Evolutionary conservation across 169 alveolate species (phyloP).

Genomic region (Toxoplasma gondii): DNA sequence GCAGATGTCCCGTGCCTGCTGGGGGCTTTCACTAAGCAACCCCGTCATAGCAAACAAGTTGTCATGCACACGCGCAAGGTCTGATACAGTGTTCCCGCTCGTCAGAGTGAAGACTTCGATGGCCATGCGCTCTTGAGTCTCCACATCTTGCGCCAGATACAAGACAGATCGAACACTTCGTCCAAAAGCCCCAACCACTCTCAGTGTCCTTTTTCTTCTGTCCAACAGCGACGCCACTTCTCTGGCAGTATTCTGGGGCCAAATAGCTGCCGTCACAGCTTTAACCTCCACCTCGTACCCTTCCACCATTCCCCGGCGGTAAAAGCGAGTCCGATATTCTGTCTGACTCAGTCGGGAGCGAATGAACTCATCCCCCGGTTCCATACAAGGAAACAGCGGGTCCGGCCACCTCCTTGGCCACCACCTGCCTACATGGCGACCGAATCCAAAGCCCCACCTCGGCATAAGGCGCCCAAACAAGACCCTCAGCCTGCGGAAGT

Average conservation of each 20-base stretch:
- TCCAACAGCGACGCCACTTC: neutral
- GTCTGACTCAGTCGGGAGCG: neutral
- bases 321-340: too few relatives aligned
- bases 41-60: neutral
- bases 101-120: too few relatives aligned
- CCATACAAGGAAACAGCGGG: neutral
- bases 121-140: neutral
- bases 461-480: neutral
- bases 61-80: neutral
- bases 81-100: neutral
- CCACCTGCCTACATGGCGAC: neutral
- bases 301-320: neutral
- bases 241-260: neutral
- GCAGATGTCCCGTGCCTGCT: neutral
- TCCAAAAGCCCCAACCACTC: neutral
- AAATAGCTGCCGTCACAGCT: neutral
- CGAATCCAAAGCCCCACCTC: neutral
- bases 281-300: neutral
- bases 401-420: neutral
- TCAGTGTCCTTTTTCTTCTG: neutral
- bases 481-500: neutral
- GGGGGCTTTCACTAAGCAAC: neutral
- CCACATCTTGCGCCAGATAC: neutral
- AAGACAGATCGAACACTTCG: neutral
- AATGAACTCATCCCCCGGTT: neutral